These are phyloP conservation scores for Bocquillonia castaneifolia DNA, from an alignment of 441 rosid species.

Conservation along the genomic window DNA sequence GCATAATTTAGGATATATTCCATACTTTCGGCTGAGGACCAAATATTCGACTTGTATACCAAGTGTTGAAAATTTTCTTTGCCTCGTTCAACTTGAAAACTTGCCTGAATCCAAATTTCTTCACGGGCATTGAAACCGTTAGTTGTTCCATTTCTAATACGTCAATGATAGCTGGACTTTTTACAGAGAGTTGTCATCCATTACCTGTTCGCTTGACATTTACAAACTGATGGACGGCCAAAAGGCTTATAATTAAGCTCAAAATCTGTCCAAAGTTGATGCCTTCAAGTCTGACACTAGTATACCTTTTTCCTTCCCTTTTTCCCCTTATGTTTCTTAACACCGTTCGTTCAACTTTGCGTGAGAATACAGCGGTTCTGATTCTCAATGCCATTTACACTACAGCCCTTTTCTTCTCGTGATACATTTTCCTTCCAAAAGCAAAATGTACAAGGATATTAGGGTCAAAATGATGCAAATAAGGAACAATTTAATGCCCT, in stretches of 20 bases:
- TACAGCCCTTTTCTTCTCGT: neutral
- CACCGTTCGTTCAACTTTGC: slow-evolving; percentile 34
- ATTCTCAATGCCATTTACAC: slow-evolving; percentile 23
- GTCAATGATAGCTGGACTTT: neutral
- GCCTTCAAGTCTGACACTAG: neutral
- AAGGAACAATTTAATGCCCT: neutral
- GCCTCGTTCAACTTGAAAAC: neutral
- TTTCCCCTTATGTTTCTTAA: neutral
- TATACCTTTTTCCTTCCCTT: slow-evolving; percentile 4
- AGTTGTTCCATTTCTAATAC: neutral
- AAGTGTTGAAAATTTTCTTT: no score
- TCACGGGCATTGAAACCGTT: no score
- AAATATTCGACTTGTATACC: neutral
- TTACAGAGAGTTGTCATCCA: neutral
- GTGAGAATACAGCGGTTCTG: slow-evolving; percentile 36
- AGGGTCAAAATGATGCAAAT: slow-evolving; percentile 12
- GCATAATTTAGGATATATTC: slow-evolving; percentile 1
- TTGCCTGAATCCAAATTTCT: neutral
- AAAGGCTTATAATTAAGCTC: neutral
- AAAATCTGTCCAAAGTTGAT: slow-evolving; percentile 5
- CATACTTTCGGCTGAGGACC: neutral
- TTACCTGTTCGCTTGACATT: no score
- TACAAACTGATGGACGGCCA: slow-evolving; percentile 20
- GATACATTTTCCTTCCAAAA: neutral
- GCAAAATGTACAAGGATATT: slow-evolving; percentile 19